phyloP scores from a whole-genome alignment of 2,329 filamentous ascomycete genomes.

The Emydomyces testavorans region DNA sequence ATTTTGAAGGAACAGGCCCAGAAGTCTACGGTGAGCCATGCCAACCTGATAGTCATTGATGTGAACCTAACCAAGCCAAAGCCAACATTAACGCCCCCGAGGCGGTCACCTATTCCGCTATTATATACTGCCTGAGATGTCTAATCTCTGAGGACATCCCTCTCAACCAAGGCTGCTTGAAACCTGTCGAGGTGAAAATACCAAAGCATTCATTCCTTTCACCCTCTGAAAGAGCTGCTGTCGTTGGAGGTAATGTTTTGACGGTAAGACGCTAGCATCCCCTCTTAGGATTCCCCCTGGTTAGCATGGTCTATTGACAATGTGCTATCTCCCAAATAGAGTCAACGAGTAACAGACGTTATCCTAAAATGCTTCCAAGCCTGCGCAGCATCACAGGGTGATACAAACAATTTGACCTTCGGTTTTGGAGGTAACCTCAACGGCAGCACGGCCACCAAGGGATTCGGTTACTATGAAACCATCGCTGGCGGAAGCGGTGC shows the following conservation, averaged over 20 bases:
- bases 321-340: conserved; percentile 22
- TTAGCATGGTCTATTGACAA: not conserved
- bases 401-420: conserved; percentile 69
- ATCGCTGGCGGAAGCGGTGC: conserved; percentile 69
- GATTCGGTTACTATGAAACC: conserved; percentile 74
- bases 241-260: conserved; percentile 69
- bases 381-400: conserved; percentile 63
- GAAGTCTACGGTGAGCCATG: conserved; percentile 53
- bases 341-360: conserved; percentile 64
- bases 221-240: conserved; percentile 60
- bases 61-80: conserved; percentile 16
- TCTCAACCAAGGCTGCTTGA: conserved; percentile 69
- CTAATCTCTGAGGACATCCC: conserved; percentile 68
- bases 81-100: conserved; percentile 65
- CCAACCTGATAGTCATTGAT: not conserved
- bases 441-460: conserved; percentile 44
- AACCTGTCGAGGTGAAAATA: conserved; percentile 59
- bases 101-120: conserved; percentile 66
- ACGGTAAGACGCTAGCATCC: conserved; percentile 35
- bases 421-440: conserved; percentile 57
- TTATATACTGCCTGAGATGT: conserved; percentile 68
- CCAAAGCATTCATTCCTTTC: conserved; percentile 59
- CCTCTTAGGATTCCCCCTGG: not conserved
- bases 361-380: conserved; percentile 65
- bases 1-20: conserved; percentile 64